A percentile compares a stretch with the other conserved stretches of the same genome.
phyloP scores from a whole-genome alignment of 306 rosid species.

The Cicer judaicum region DNA sequence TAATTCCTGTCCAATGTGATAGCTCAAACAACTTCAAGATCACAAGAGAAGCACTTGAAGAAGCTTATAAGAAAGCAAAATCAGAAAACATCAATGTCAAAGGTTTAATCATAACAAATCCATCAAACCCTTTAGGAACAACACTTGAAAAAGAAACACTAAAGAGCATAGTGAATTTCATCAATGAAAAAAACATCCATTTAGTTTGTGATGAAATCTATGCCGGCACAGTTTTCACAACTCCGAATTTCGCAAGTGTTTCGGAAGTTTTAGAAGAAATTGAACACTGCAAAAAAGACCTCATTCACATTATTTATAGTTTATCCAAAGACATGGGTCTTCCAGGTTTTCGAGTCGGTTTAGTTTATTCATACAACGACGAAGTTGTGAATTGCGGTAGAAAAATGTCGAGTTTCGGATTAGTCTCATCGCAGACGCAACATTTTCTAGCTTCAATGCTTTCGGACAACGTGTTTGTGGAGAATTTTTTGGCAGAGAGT shows the following conservation, averaged over 20 bases:
- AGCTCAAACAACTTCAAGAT: constrained; percentile 72
- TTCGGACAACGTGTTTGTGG: constrained; percentile 60
- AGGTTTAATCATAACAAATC: constrained; percentile 84
- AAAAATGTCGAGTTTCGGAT: constrained; percentile 88
- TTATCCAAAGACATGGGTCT: constrained; percentile 92
- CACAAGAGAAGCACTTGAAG: constrained; percentile 71
- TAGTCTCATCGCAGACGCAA: constrained; percentile 84
- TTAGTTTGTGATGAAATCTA: constrained; percentile 90
- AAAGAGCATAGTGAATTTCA: constrained; percentile 62
- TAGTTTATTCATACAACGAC: constrained; percentile 82
- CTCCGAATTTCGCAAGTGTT: constrained; percentile 59
- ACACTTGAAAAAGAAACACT: constrained; percentile 64
- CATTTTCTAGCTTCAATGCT: constrained; percentile 70
- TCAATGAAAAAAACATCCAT: constrained; percentile 73
- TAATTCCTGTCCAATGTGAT: constrained; percentile 73
- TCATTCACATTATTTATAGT: constrained; percentile 79
- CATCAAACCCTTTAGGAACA: constrained; percentile 88
- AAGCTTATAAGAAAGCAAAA: constrained; percentile 64
- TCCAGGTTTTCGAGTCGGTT: constrained; percentile 86
- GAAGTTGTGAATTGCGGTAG: constrained; percentile 59
- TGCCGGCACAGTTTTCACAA: constrained; percentile 65
- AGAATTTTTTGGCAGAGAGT: constrained; percentile 53
- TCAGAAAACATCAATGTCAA: constrained; percentile 60
- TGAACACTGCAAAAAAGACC: constrained; percentile 55
- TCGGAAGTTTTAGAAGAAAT: constrained; percentile 63